Percentiles rank a stretch among this genome's conserved stretches.
Conservation (phyloP, 2,329 filamentous ascomycete genomes). For the Ophiostoma tasmaniense region DNA sequence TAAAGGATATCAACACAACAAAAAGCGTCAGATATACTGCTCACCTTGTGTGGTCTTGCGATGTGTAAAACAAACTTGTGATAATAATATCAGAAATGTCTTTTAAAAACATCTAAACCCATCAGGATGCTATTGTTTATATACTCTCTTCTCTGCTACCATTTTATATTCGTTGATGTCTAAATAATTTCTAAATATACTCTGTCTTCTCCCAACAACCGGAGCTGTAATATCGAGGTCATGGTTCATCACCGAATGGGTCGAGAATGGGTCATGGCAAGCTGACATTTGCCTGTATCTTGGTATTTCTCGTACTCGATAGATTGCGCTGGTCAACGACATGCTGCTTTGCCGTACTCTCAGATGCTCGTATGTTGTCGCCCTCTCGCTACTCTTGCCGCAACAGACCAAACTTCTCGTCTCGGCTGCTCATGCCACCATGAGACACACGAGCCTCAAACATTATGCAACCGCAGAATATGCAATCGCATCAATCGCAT, state of each 20-base stretch:
- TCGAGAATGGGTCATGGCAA: constrained; percentile 8
- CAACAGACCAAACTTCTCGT: neutral
- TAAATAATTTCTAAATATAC: neutral
- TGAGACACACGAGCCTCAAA: neutral
- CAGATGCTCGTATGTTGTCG: neutral
- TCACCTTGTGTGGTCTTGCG: neutral
- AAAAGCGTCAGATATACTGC: neutral
- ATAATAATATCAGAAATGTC: neutral
- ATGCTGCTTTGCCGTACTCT: neutral
- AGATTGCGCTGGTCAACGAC: neutral
- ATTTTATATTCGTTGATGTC: neutral
- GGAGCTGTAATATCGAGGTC: neutral
- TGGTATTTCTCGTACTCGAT: neutral
- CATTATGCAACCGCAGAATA: neutral
- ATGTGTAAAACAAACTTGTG: neutral
- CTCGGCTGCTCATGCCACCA: neutral
- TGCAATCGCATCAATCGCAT: neutral
- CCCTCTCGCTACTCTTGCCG: neutral
- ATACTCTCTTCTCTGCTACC: neutral
- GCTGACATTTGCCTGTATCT: neutral
- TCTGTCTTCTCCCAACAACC: neutral
- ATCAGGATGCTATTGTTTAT: neutral
- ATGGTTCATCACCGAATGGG: constrained; percentile 10
- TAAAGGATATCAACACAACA: neutral
- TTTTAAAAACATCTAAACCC: neutral